These are phyloP conservation scores for Orychophragmus violaceus DNA, from an alignment of 345 rosid species.

Conservation along the genomic window DNA sequence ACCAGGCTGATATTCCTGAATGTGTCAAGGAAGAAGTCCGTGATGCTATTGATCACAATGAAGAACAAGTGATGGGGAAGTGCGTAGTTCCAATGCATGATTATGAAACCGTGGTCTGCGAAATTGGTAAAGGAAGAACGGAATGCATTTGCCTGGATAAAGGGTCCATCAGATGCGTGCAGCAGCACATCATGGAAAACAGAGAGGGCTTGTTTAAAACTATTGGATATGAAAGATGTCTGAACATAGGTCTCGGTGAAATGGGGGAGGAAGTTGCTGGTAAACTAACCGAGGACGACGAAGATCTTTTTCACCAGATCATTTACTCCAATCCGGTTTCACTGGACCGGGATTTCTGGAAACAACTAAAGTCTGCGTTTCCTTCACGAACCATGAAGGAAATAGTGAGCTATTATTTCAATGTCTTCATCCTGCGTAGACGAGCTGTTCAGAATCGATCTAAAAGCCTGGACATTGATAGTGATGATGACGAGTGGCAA, in stretches of 20 bases:
- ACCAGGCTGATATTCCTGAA: conserved; percentile 53
- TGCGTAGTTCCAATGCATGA: conserved; percentile 47
- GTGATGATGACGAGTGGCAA: conserved; percentile 86
- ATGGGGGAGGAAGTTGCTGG: conserved; percentile 75
- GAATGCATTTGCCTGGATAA: conserved; percentile 53
- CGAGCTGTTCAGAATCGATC: conserved; percentile 68
- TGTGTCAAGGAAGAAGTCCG: conserved; percentile 30
- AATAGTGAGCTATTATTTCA: conserved; percentile 72
- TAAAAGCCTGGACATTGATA: conserved; percentile 48
- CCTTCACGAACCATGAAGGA: conserved; percentile 54
- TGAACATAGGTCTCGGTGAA: conserved; percentile 50
- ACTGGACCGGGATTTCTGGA: conserved; percentile 60
- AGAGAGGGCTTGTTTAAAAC: conserved; percentile 44
- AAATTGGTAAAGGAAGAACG: conserved; percentile 36
- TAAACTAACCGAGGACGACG: conserved; percentile 61
- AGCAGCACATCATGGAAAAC: conserved; percentile 56
- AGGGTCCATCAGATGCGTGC: conserved; percentile 61
- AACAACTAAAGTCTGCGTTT: conserved; percentile 45
- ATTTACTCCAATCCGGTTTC: conserved; percentile 60
- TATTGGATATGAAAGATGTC: conserved; percentile 53
- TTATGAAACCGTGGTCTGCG: conserved; percentile 9
- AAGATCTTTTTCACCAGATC: conserved; percentile 47
- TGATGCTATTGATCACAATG: conserved; percentile 11
- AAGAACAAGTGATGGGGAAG: conserved; percentile 38
- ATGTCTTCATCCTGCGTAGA: conserved; percentile 57